Conservation (phyloP, 208 protist genomes). For the Entamoeba nuttalli region DNA sequence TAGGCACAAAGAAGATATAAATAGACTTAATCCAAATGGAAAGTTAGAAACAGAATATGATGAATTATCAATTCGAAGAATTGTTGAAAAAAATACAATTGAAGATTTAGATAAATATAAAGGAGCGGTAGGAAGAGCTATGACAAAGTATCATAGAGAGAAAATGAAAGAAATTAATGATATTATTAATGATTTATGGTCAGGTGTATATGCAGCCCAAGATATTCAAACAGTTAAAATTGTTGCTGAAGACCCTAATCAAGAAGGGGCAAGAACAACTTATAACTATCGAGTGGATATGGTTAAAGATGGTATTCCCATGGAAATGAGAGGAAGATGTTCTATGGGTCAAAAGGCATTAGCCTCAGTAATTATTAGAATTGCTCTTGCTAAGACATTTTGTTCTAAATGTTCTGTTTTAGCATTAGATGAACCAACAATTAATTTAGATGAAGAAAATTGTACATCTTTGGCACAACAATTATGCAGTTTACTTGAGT, state of each 20-base stretch:
- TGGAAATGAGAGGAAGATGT: slow-evolving; percentile 95
- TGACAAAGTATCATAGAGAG: slow-evolving; percentile 12
- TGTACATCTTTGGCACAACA: slow-evolving; percentile 52
- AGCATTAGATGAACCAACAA: slow-evolving; percentile 96
- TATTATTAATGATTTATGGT: slow-evolving; percentile 85
- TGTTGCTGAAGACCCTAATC: slow-evolving; percentile 50
- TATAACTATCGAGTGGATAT: slow-evolving; percentile 56
- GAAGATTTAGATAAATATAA: not conserved
- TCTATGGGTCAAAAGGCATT: slow-evolving; percentile 80
- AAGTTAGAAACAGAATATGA: not conserved
- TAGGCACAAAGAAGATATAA: not conserved
- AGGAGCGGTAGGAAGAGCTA: not conserved
- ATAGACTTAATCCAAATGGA: not conserved
- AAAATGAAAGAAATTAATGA: slow-evolving; percentile 69
- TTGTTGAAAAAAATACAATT: not conserved
- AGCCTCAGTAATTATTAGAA: slow-evolving; percentile 91
- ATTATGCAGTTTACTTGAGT: slow-evolving; percentile 40
- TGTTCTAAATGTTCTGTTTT: slow-evolving; percentile 93
- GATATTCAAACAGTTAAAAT: slow-evolving; percentile 93
- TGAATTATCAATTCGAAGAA: not conserved
- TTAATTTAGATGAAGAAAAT: slow-evolving; percentile 84
- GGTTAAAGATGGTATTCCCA: slow-evolving; percentile 57
- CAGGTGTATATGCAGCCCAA: slow-evolving; percentile 78
- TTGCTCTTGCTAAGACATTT: slow-evolving; percentile 93
- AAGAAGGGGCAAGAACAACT: slow-evolving; percentile 27